Conservation (phyloP, 192 early-diverging fungal species). For the Rhizophlyctis rosea region DNA sequence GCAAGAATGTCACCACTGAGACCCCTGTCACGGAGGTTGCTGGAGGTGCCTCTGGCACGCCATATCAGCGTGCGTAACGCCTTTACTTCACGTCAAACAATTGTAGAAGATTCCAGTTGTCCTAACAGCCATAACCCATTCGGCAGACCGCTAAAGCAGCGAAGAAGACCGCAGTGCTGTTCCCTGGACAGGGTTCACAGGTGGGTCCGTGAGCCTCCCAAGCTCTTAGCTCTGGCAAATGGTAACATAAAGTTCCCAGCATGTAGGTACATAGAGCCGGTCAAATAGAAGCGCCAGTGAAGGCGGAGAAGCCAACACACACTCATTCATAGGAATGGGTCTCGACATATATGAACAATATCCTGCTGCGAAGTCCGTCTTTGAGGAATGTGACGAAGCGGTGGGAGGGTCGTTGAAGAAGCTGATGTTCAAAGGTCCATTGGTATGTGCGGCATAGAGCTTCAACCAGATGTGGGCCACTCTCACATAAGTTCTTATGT, state of each 20-base stretch:
- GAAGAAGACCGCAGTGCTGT: constrained; percentile 30
- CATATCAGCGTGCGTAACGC: no score
- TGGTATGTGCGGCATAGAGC: constrained; percentile 45
- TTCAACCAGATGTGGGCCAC: constrained; percentile 2
- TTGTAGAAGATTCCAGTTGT: no score
- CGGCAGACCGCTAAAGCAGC: constrained; percentile 6
- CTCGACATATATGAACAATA: constrained; percentile 78
- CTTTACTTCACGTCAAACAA: no score
- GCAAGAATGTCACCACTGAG: no score
- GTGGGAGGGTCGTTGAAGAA: constrained; percentile 66
- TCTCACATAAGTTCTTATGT: constrained; percentile 5
- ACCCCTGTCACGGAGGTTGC: no score
- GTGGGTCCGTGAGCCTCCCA: no score
- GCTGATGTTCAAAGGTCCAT: constrained; percentile 87
- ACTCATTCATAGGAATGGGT: constrained; percentile 75
- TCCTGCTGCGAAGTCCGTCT: constrained; percentile 68
- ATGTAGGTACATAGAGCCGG: constrained; percentile 18
- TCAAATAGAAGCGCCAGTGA: background rate
- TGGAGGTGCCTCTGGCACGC: no score
- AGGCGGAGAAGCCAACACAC: background rate
- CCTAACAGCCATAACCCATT: no score
- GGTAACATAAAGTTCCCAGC: constrained; percentile 9
- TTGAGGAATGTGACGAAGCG: constrained; percentile 89
- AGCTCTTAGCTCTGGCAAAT: no score
- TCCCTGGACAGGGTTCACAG: constrained; percentile 42